Conservation (phyloP, 352 stramenopile genomes). For the Phytophthora sansomeana region DNA sequence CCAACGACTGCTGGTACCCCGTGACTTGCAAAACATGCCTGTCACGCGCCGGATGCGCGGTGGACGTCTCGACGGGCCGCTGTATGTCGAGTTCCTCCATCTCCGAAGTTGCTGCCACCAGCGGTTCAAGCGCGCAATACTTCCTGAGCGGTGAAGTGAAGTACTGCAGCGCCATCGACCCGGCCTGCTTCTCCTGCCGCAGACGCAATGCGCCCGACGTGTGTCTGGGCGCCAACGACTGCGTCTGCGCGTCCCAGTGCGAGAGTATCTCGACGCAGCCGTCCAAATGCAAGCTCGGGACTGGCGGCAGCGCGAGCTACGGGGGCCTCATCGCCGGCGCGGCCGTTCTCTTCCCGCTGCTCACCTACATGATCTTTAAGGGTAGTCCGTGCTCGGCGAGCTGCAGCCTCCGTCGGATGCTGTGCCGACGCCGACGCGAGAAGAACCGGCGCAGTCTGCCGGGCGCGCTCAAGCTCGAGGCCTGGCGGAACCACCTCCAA, state of each 20-base stretch:
- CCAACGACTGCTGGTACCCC: slow-evolving; percentile 30
- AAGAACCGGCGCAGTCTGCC: slow-evolving; percentile 21
- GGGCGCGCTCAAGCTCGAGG: slow-evolving; percentile 27
- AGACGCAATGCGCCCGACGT: slow-evolving; percentile 10
- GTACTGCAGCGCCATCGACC: slow-evolving; percentile 26
- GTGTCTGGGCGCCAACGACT: slow-evolving; percentile 17
- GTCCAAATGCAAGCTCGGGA: slow-evolving; percentile 14
- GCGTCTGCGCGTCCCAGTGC: slow-evolving; percentile 31
- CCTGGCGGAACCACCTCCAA: slow-evolving; percentile 30
- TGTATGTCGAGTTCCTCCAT: slow-evolving; percentile 23
- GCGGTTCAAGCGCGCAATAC: slow-evolving; percentile 1
- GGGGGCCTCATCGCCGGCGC: slow-evolving; percentile 13
- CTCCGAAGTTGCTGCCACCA: slow-evolving; percentile 5
- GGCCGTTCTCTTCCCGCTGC: slow-evolving; percentile 22
- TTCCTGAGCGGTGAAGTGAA: slow-evolving; percentile 20
- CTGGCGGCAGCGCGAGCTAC: not conserved
- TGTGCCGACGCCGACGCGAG: slow-evolving; percentile 5
- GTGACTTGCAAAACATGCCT: slow-evolving; percentile 30
- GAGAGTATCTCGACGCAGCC: slow-evolving; percentile 24
- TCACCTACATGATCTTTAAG: slow-evolving; percentile 28
- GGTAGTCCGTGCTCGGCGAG: slow-evolving; percentile 15
- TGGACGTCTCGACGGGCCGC: slow-evolving; percentile 23
- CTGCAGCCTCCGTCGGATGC: slow-evolving; percentile 13
- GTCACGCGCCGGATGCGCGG: slow-evolving; percentile 14
- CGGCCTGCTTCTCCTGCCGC: slow-evolving; percentile 29